These are phyloP conservation scores for Coelastrella sp. DNA, from an alignment of 139 green algal species.

Conservation along the genomic window DNA sequence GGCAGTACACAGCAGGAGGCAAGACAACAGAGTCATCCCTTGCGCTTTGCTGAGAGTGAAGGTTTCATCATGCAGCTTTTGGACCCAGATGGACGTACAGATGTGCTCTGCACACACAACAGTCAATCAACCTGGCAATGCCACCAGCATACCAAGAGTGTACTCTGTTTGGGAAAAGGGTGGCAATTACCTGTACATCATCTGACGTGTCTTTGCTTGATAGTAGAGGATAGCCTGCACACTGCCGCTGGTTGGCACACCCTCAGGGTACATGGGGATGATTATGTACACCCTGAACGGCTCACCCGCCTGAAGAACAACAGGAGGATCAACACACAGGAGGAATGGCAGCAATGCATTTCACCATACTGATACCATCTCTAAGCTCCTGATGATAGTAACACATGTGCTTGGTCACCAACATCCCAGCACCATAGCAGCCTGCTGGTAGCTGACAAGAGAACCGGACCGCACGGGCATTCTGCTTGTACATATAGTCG, in stretches of 20 bases:
- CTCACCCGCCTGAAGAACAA: constrained; percentile 59
- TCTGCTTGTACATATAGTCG: no score
- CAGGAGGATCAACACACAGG: not conserved
- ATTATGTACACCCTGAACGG: constrained; percentile 68
- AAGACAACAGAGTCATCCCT: no score
- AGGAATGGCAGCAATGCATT: not conserved
- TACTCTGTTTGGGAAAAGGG: no score
- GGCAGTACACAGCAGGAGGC: not conserved
- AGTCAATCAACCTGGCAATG: not conserved
- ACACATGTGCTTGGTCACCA: no score
- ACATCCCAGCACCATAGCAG: no score
- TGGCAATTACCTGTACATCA: constrained; percentile 52
- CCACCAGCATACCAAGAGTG: not conserved
- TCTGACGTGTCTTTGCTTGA: constrained; percentile 53
- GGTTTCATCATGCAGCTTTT: no score
- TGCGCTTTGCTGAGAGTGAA: no score
- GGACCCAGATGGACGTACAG: not conserved
- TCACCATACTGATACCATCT: no score
- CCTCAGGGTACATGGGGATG: constrained; percentile 74
- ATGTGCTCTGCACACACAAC: not conserved
- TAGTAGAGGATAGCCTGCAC: constrained; percentile 73
- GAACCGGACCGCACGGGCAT: no score
- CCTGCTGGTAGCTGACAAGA: no score
- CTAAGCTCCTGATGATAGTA: no score
- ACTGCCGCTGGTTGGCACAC: constrained; percentile 54